phyloP scores from a whole-genome alignment of 1,284 basidiomycete species.

The Apiotrichum laibachii region DNA sequence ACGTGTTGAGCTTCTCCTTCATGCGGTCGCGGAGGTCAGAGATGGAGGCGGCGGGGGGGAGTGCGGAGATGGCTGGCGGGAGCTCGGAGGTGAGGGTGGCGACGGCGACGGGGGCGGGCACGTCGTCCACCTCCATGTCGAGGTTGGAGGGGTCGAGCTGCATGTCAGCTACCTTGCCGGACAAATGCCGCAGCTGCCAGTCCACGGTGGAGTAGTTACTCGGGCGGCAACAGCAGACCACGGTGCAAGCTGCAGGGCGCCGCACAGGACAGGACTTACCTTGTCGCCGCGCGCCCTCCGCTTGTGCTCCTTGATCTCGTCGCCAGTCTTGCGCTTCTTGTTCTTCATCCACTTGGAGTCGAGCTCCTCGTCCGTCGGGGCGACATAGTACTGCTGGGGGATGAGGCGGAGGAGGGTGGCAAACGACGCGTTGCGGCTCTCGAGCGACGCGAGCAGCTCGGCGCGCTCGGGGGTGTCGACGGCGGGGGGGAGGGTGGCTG shows the following conservation, averaged over 20 bases:
- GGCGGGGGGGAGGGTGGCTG: not conserved
- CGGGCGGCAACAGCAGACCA: too few species aligned
- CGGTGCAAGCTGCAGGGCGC: too few species aligned
- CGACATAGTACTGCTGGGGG: slow-evolving; percentile 81
- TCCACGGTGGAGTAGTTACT: too few species aligned
- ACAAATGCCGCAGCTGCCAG: not conserved
- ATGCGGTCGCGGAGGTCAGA: slow-evolving; percentile 71
- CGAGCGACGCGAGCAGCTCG: slow-evolving; percentile 58
- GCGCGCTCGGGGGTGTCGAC: not conserved
- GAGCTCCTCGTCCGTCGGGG: slow-evolving; percentile 65
- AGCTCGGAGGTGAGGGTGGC: slow-evolving; percentile 24
- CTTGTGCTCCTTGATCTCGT: slow-evolving; percentile 79
- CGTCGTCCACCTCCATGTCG: slow-evolving; percentile 30
- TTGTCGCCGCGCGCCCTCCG: slow-evolving; percentile 81
- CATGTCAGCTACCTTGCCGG: not conserved
- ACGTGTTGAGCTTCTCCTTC: slow-evolving; percentile 69
- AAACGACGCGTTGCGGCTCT: slow-evolving; percentile 77
- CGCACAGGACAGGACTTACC: slow-evolving; percentile 54
- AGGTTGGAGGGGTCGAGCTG: slow-evolving; percentile 85
- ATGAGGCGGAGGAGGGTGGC: slow-evolving; percentile 76
- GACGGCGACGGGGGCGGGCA: slow-evolving; percentile 30
- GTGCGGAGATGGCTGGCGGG: slow-evolving; percentile 55
- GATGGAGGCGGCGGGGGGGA: slow-evolving; percentile 67
- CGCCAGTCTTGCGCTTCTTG: slow-evolving; percentile 77
- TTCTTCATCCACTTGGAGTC: slow-evolving; percentile 82